Evolutionary conservation across 495 filamentous ascomycete species (phyloP), one percentile per base, ranked within the genome.

Genomic region (Neurospora tetraspora): DNA sequence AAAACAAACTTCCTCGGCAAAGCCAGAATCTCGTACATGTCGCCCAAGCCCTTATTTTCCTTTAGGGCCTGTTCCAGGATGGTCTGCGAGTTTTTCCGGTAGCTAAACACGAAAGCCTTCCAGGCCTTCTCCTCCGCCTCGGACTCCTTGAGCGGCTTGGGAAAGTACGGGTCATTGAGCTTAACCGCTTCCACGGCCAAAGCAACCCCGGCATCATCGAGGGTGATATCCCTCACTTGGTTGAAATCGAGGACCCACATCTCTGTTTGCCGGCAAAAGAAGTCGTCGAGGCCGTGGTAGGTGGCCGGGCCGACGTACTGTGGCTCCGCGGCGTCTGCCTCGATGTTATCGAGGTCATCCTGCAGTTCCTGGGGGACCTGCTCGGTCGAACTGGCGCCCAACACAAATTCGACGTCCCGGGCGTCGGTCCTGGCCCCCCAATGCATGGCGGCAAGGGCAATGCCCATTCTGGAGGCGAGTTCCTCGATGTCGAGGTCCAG

Each of bases 231-330:
- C 39, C 71, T 68, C 34, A 79, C 78, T 34, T 78, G 77, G 65
- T 79, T 79, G 43, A 79, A 80, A 18, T 80, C 78, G 0, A 80
- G 69, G 8, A 80, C 10, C 69, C 72, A 80, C 10, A 80, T 71
- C 73, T 76, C 74, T 0, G 72, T 76, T 4, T 23, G 68, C 5
- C 74, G 69, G 6, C 38, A 23, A 31, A 73, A 76, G 39, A 77
- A 76, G 42, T 77, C 73, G 3, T 75, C 70, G 14, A 39, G 31
- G 1, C 45, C 1, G 9, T 36, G 7, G 27, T 61, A 34, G 20
- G 10, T 59, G 0, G 47, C 2, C 0, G 45, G 47, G 5, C 20
- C 47, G 47, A 59, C 47, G 11, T 59, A 12, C 9, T 14, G 47
- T 1, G 2, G 7, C 20, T 3, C 47, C n/a, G 2, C 4, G 10